Conservation (phyloP, 1,139 yeast species). For the Kodamaea fungicola region DNA sequence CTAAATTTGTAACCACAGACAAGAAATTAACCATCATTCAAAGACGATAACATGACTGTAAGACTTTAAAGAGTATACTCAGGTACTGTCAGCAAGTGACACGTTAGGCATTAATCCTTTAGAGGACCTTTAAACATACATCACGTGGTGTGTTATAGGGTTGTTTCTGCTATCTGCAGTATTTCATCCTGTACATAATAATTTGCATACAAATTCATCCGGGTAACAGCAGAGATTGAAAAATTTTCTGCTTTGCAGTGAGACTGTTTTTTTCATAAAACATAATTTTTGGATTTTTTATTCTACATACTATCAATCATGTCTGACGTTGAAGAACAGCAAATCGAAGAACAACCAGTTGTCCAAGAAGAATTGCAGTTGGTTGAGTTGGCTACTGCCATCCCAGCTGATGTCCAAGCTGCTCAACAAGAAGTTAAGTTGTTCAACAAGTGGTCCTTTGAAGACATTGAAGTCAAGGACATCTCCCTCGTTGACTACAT, state of each 20-base stretch:
- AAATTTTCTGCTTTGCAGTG: conserved; percentile 1
- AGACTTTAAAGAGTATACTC: no score
- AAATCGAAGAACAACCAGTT: conserved; percentile 59
- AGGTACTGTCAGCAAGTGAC: no score
- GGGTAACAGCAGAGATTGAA: not conserved
- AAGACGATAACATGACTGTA: no score
- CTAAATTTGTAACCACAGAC: no score
- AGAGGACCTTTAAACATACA: not conserved
- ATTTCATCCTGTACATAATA: not conserved
- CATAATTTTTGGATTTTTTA: conserved; percentile 7
- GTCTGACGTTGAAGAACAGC: conserved; percentile 54
- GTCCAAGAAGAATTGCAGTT: conserved; percentile 73
- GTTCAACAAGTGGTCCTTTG: conserved; percentile 99
- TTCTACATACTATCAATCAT: conserved; percentile 20
- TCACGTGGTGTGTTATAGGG: conserved; percentile 3
- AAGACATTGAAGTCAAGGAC: conserved; percentile 96
- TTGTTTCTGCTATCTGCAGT: not conserved
- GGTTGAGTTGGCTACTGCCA: conserved; percentile 87
- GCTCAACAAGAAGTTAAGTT: conserved; percentile 96
- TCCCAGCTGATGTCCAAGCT: conserved; percentile 95
- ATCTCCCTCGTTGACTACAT: conserved; percentile 97
- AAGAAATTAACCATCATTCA: no score
- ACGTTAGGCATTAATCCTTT: no score
- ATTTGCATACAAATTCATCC: not conserved
- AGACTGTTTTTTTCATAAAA: not conserved